Evolutionary conservation across 2,329 filamentous ascomycete species (phyloP).

Genomic region (Diplodia mutila): DNA sequence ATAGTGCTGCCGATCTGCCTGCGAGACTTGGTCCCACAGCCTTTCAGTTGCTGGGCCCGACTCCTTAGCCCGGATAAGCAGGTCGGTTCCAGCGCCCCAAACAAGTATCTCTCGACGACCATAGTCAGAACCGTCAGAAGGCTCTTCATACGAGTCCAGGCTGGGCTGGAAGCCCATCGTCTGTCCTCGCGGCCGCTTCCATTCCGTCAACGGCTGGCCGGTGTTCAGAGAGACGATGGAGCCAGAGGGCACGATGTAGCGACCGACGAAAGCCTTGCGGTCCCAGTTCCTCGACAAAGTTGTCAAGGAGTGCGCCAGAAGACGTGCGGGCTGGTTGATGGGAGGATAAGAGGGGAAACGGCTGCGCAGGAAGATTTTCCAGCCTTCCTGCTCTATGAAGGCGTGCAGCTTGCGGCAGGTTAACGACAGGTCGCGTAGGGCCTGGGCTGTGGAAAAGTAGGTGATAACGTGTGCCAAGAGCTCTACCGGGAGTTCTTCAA

Average conservation of each 20-base stretch:
- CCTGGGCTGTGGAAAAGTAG: constrained; percentile 51
- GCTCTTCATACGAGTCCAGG: constrained; percentile 62
- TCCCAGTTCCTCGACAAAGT: constrained; percentile 62
- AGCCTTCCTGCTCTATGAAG: constrained; percentile 53
- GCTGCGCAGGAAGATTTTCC: constrained; percentile 51
- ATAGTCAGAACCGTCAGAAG: constrained; percentile 44
- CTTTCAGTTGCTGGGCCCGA: constrained; percentile 38
- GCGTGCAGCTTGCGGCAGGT: constrained; percentile 52
- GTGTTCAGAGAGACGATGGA: constrained; percentile 30
- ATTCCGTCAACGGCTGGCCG: constrained; percentile 19
- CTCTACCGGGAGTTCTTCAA: constrained; percentile 40
- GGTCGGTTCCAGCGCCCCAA: constrained; percentile 63
- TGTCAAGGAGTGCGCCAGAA: constrained; percentile 54
- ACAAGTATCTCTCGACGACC: constrained; percentile 60
- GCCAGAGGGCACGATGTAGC: constrained; percentile 53
- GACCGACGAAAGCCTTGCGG: constrained; percentile 58
- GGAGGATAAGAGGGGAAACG: constrained; percentile 51
- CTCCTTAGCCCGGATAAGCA: constrained; percentile 56
- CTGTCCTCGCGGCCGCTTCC: constrained; percentile 50
- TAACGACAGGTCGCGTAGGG: constrained; percentile 49
- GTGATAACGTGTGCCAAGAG: constrained; percentile 42
- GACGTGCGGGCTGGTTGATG: constrained; percentile 9
- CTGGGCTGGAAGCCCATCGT: constrained; percentile 64
- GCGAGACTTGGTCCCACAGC: constrained; percentile 33
- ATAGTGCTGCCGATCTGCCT: constrained; percentile 31